Base-by-base conservation (phyloP, 257 asterid species). In the Parsonsia alboflavescens region DNA sequence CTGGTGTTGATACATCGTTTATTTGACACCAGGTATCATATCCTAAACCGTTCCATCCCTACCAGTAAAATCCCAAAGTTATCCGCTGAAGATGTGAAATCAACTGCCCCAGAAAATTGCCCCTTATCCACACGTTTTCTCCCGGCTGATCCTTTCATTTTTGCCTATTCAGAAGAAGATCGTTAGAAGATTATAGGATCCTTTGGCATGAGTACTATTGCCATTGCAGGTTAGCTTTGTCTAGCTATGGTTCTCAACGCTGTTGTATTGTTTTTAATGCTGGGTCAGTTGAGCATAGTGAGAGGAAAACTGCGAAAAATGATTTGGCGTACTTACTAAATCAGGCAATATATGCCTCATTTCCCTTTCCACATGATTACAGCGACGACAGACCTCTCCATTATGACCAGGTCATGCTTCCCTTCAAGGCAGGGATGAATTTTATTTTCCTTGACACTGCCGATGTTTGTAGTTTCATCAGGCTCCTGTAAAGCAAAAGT, bases 1-100 rank as follows among this genome's bases (percentile, higher is more conserved):
- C 80, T 90, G 93, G 70, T 88, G 96, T 53, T 82, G 74, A 15
- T 81, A 90, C 90, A 88, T 80, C 2, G 75, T 77, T 46, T 77
- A 80, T 41, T 61, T 53, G 0, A 83, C 39, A 13, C 84, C 86
- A 57, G 88, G 86, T 21, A 81, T 82, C 28, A 83, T 33, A 63
- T 82, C 85, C 96, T 90, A 88, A 39, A 88, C 90, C 19, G 91
- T 84, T 67, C 85, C 87, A 8, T 44, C 70, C 5, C 21, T 56
- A 57, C 61, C 45, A 36, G 19, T 50, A 33, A 42, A 41, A 11
- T 64, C 41, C 65, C 59, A 62, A 24, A 36, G 48, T 77, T 41
- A 22, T 50, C 56, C 36, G 7, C 52, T 41, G 80, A 73, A 21
- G 81, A n/a, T 52, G 68, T 54, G 7, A 71, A 36, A 36, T 56